Percentiles rank a stretch among this genome's conserved stretches.
Evolutionary conservation across 2,329 filamentous ascomycete species (phyloP).

Genomic region (Incumbomyces lentus): DNA sequence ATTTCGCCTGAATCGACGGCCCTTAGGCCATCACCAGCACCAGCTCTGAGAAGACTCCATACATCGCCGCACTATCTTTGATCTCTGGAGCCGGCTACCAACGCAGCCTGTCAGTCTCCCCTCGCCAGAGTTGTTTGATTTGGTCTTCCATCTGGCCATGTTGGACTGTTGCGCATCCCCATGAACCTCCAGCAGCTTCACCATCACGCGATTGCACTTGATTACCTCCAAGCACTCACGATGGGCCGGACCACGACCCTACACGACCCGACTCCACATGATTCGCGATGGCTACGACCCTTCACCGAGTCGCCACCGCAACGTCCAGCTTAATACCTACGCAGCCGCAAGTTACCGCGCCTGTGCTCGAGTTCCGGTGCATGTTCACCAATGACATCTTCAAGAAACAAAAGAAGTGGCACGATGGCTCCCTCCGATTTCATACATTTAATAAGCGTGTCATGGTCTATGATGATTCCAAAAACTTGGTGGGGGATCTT

Average conservation of each 20-base stretch:
- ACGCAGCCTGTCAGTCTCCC: too few relatives aligned
- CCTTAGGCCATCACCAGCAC: too few relatives aligned
- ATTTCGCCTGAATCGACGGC: too few relatives aligned
- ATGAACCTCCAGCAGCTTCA: too few relatives aligned
- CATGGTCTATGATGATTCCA: slow-evolving; percentile 77
- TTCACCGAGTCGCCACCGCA: slow-evolving; percentile 22
- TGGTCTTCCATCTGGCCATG: too few relatives aligned
- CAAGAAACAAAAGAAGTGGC: slow-evolving; percentile 85
- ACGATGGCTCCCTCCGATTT: slow-evolving; percentile 78
- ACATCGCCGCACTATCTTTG: too few relatives aligned
- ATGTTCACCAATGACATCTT: slow-evolving; percentile 78
- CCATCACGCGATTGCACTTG: too few relatives aligned
- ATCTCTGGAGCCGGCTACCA: too few relatives aligned
- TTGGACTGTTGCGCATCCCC: too few relatives aligned
- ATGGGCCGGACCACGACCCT: neutral
- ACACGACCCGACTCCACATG: slow-evolving; percentile 1
- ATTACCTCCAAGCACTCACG: neutral
- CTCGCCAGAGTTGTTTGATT: too few relatives aligned
- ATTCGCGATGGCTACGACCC: slow-evolving; percentile 3
- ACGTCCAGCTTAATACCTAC: slow-evolving; percentile 30
- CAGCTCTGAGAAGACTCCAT: too few relatives aligned
- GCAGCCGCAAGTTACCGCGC: slow-evolving; percentile 54
- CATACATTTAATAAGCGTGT: slow-evolving; percentile 85
- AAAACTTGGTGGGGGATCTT: slow-evolving; percentile 72
- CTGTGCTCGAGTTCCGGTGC: slow-evolving; percentile 72